Percentiles rank a stretch among this genome's conserved stretches.
These are phyloP conservation scores for Ormosia emarginata DNA, from an alignment of 306 rosid species.

Conservation along the genomic window DNA sequence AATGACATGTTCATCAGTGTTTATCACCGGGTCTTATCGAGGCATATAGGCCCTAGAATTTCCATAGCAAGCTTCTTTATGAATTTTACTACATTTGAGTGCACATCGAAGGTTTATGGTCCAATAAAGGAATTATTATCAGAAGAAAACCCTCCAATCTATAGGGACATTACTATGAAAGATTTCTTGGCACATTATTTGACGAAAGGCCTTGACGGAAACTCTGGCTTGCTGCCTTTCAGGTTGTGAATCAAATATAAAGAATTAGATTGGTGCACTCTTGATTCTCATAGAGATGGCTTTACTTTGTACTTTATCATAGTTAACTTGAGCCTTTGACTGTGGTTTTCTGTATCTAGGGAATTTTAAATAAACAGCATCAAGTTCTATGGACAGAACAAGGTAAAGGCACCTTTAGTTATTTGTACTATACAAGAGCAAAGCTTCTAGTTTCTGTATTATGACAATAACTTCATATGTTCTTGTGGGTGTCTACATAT, in stretches of 20 bases:
- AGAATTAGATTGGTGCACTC: background rate
- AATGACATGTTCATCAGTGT: constrained; percentile 24
- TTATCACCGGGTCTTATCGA: constrained; percentile 14
- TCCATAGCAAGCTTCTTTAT: constrained; percentile 6
- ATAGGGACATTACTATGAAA: constrained; percentile 14
- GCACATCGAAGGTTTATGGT: constrained; percentile 14
- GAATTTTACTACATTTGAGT: background rate
- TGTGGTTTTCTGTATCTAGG: background rate
- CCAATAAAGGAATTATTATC: constrained; percentile 52
- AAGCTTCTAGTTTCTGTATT: background rate
- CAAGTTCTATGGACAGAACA: background rate
- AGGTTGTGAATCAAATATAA: background rate
- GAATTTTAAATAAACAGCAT: background rate
- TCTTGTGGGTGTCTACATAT: background rate
- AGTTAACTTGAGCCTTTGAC: background rate
- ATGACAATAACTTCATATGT: background rate
- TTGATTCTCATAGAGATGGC: background rate
- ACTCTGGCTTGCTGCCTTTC: constrained; percentile 11
- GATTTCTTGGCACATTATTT: background rate
- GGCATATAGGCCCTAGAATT: constrained; percentile 19
- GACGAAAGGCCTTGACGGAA: constrained; percentile 27
- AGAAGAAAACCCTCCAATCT: constrained; percentile 39
- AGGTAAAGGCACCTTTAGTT: background rate
- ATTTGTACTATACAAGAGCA: background rate
- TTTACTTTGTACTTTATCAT: background rate